Evolutionary conservation across 169 alveolate species (phyloP), one percentile per base, ranked within the genome.

Genomic region (Plasmodium reichenowi): DNA sequence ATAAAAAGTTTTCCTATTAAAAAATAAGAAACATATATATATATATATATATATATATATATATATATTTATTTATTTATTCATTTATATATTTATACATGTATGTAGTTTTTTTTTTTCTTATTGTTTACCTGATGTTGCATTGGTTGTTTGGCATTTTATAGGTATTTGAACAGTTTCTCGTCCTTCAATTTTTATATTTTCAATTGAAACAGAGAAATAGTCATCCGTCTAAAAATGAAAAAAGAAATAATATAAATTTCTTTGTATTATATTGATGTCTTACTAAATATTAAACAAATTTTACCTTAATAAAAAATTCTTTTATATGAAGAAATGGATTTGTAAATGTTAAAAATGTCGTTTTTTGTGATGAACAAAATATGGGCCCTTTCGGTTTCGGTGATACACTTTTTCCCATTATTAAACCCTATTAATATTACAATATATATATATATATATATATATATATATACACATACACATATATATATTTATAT

Each of bases 311-410:
- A 24, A 83, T 13, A 56, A 62, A 83, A 70, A 83, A 83, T 45
- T 83, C 74, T 50, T 83, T 83, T 63, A 38, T 5, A 60, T 62
- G 80, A 56, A 83, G 70, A 62, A 83, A 83, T 43, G 91, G 91
- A 68, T 83, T 83, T 63, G 76, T 83, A 56, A 83, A 83, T 7
- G 72, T 29, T 38, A 83, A 68, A n/a, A 83, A 63, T 54, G 91
- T 83, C 7, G 91, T 68, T 63, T 83, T 83, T 68, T 83, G 91
- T 48, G 91, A 83, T 54, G 91, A 83, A 62, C 91, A 83, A 43
- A 83, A 83, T 52, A 83, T 83, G 1, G 91, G 91, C 54, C 91
- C 91, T 66, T 58, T 54, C 5, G 91, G 91, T 63, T 83, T 83
- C 24, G 91, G 91, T 3, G 83, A 47, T 50, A 68, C 91, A 58